phyloP scores from a whole-genome alignment of 805 yeast species.

The Vanderwaltozyma verrucispora region DNA sequence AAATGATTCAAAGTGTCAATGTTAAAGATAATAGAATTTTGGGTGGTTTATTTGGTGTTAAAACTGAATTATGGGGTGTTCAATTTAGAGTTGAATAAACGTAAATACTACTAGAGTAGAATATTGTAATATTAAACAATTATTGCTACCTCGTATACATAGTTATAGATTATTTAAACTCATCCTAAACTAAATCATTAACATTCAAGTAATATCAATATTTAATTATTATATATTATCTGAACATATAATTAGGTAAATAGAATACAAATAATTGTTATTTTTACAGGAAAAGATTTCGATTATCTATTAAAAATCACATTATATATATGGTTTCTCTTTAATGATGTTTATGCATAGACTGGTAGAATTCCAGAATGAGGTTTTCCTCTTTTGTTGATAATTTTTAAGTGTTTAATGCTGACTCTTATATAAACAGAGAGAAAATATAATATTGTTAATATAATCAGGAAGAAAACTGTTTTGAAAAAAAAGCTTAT shows the following conservation, averaged over 20 bases:
- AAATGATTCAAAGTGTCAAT: constrained; percentile 24
- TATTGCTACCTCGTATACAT: too few species aligned
- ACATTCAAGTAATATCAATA: too few species aligned
- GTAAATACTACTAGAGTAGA: too few species aligned
- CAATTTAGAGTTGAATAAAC: constrained; percentile 28
- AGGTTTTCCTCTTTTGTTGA: not conserved
- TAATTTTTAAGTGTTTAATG: constrained; percentile 6
- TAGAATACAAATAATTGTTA: too few species aligned
- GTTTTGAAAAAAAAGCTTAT: not conserved
- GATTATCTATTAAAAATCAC: too few species aligned
- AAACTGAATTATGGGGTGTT: constrained; percentile 27
- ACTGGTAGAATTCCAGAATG: not conserved
- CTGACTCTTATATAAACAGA: constrained; percentile 18
- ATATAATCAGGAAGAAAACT: not conserved
- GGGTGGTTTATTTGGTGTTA: constrained; percentile 25
- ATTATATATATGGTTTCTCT: too few species aligned
- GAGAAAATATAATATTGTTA: constrained; percentile 9
- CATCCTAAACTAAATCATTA: too few species aligned
- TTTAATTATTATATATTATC: too few species aligned
- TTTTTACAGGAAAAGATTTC: too few species aligned
- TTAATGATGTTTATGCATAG: not conserved
- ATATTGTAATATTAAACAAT: too few species aligned
- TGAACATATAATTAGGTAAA: too few species aligned
- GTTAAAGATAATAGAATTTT: constrained; percentile 21
- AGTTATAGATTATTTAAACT: too few species aligned